Conservation (phyloP, 2,329 filamentous ascomycete genomes). For the Colletotrichum costaricense region DNA sequence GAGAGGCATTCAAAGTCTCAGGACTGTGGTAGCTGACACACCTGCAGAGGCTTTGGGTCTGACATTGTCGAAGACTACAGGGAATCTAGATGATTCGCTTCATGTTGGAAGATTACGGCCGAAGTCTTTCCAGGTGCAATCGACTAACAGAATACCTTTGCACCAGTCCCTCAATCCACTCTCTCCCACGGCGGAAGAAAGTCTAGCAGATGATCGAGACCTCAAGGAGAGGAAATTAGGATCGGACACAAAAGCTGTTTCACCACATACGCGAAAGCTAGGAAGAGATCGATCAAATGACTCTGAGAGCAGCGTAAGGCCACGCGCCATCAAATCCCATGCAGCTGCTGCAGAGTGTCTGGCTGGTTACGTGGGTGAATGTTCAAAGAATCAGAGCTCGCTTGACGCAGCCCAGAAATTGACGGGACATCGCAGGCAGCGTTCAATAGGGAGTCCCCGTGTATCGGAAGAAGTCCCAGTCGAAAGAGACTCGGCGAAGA, state of each 20-base stretch:
- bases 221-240: background rate
- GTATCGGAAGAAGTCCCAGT: slow-evolving; percentile 41
- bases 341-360: background rate
- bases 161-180: slow-evolving; percentile 38
- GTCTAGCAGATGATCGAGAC: slow-evolving; percentile 22
- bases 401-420: background rate
- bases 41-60: slow-evolving; percentile 26
- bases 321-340: background rate
- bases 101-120: slow-evolving; percentile 35
- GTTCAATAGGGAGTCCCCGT: slow-evolving; percentile 14
- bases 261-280: background rate
- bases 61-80: slow-evolving; percentile 1
- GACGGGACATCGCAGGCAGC: background rate
- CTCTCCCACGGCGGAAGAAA: slow-evolving; percentile 46
- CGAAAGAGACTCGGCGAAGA: slow-evolving; percentile 43
- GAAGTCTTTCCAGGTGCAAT: slow-evolving; percentile 35
- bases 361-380: background rate
- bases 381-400: background rate
- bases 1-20: background rate
- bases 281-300: background rate
- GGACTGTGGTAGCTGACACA: slow-evolving; percentile 20
- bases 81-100: slow-evolving; percentile 25
- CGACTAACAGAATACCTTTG: slow-evolving; percentile 24
- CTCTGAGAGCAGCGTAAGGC: background rate
- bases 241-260: background rate